These are phyloP conservation scores for Tuber microsphaerosporum DNA, from an alignment of 495 filamentous ascomycete genomes.

Conservation along the genomic window DNA sequence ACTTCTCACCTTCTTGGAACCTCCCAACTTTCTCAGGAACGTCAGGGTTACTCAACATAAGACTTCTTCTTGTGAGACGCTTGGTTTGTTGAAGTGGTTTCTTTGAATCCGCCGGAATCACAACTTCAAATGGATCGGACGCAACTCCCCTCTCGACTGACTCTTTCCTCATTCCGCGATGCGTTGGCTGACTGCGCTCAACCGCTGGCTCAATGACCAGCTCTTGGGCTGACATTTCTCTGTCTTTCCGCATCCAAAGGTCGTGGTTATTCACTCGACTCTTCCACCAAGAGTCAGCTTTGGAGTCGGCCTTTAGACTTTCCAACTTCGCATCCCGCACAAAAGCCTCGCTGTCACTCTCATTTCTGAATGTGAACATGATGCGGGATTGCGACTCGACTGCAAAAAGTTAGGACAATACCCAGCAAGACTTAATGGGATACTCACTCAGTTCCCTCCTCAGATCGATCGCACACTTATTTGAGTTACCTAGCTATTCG, in stretches of 20 bases:
- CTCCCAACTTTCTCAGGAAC: background rate
- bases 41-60: background rate
- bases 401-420: background rate
- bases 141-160: background rate
- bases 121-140: slow-evolving; percentile 1
- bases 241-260: background rate
- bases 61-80: background rate
- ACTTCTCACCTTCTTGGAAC: background rate
- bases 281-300: background rate
- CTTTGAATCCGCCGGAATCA: background rate
- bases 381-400: background rate
- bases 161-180: background rate
- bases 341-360: slow-evolving; percentile 1
- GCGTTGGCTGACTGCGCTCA: background rate
- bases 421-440: background rate
- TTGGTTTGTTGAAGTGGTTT: background rate
- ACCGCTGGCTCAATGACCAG: background rate
- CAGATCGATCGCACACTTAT: background rate
- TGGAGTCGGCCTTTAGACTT: background rate
- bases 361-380: background rate
- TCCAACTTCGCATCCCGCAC: background rate
- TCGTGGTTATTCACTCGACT: background rate
- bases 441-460: background rate
- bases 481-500: background rate
- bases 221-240: background rate